Evolutionary conservation across 805 yeast species (phyloP).

Genomic region (Ogataea pini): DNA sequence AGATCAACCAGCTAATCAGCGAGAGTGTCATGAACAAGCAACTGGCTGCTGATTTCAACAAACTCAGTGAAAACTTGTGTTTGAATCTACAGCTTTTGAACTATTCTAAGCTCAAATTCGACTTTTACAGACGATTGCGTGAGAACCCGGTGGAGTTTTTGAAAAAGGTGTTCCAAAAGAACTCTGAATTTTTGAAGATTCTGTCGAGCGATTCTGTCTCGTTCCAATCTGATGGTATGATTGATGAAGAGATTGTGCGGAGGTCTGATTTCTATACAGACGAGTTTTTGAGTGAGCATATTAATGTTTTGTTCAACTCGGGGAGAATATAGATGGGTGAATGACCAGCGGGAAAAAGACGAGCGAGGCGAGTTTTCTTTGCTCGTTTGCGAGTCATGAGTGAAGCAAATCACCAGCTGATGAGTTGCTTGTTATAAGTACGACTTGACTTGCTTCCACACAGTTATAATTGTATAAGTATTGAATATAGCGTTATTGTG

Average conservation of each 20-base stretch:
- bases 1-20: constrained; percentile 44
- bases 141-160: constrained; percentile 78
- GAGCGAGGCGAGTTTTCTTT: too few relatives aligned
- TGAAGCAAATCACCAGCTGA: too few relatives aligned
- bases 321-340: constrained; percentile 46
- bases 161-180: constrained; percentile 72
- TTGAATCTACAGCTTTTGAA: constrained; percentile 55
- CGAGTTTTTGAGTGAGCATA: constrained; percentile 73
- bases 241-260: constrained; percentile 85
- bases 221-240: constrained; percentile 33
- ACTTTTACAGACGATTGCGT: constrained; percentile 72
- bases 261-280: constrained; percentile 80
- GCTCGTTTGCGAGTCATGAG: too few relatives aligned
- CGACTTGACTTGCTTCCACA: too few relatives aligned
- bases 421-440: too few relatives aligned
- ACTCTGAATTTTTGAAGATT: constrained; percentile 81
- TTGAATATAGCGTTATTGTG: too few relatives aligned
- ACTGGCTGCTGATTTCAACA: constrained; percentile 39
- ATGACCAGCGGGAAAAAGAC: too few relatives aligned
- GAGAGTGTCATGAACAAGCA: constrained; percentile 46
- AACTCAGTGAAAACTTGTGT: constrained; percentile 39
- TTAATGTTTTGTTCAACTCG: constrained; percentile 70
- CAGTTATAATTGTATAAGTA: constrained; percentile 12
- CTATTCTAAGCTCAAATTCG: constrained; percentile 63
- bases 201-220: constrained; percentile 69